Evolutionary conservation across 1,284 basidiomycete species (phyloP).

Genomic region (Ustilago nuda): DNA sequence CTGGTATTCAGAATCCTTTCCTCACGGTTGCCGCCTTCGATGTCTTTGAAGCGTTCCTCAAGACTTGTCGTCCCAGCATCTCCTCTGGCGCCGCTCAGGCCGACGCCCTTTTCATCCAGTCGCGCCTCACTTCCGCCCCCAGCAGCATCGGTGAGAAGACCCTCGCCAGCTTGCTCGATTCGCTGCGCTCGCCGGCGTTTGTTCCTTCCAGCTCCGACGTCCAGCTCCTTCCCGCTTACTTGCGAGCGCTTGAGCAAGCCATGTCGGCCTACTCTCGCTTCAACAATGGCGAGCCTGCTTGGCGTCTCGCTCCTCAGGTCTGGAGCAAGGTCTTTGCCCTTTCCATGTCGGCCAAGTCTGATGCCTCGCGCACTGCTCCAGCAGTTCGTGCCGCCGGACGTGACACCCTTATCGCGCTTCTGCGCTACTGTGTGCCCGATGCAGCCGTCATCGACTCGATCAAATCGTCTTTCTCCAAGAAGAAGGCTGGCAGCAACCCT

Average conservation of each 20-base stretch:
- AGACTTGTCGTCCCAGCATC: conserved; percentile 48
- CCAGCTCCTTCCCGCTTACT: conserved; percentile 65
- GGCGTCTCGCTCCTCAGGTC: conserved; percentile 51
- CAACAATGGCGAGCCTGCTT: conserved; percentile 46
- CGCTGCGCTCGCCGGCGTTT: conserved; percentile 53
- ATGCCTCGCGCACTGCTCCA: conserved; percentile 57
- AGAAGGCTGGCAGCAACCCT: conserved; percentile 35
- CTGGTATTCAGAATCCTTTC: conserved; percentile 65
- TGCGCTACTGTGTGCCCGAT: conserved; percentile 64
- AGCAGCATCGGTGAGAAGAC: conserved; percentile 44
- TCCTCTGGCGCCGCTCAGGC: conserved; percentile 31
- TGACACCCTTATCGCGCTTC: conserved; percentile 56
- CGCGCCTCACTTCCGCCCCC: conserved; percentile 30
- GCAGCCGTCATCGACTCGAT: conserved; percentile 51
- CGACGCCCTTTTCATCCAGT: conserved; percentile 32
- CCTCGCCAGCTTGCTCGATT: conserved; percentile 43
- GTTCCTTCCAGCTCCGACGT: conserved; percentile 58
- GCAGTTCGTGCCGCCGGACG: conserved; percentile 60
- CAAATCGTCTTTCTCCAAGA: conserved; percentile 39
- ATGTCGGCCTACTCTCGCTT: conserved; percentile 65
- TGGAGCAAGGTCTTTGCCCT: conserved; percentile 57
- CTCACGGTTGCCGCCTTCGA: conserved; percentile 65
- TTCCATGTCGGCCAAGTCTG: conserved; percentile 59
- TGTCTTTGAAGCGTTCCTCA: conserved; percentile 66
- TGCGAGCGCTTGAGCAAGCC: conserved; percentile 62